A percentile compares a stretch with the other conserved stretches of the same genome.
Conservation (phyloP, 495 filamentous ascomycete species). For the Aspergillus homomorphus region DNA sequence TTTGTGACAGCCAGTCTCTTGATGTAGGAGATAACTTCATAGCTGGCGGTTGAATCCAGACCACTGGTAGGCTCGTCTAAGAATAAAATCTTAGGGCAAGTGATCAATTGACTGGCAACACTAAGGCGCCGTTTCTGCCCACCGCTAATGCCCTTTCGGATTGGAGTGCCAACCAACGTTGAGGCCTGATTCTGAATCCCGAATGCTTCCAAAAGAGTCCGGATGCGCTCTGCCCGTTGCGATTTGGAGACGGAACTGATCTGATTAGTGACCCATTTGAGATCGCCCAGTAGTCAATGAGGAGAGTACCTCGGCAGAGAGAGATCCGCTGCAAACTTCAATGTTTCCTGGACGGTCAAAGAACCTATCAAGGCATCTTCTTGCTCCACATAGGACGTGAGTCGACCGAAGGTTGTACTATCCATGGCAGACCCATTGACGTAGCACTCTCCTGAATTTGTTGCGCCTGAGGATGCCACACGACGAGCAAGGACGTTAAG, state of each 20-base stretch:
- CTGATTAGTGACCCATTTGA: background rate
- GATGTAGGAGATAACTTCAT: conserved; percentile 64
- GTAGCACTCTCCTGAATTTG: conserved; percentile 46
- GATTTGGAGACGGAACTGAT: conserved; percentile 38
- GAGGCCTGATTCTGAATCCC: conserved; percentile 62
- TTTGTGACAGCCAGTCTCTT: conserved; percentile 61
- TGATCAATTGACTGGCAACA: conserved; percentile 76
- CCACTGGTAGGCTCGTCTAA: conserved; percentile 81
- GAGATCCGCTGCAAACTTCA: conserved; percentile 64
- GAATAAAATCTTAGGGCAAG: conserved; percentile 73
- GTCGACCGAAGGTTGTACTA: conserved; percentile 32
- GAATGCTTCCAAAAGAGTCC: conserved; percentile 56
- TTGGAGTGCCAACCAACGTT: conserved; percentile 71
- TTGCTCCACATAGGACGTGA: conserved; percentile 77
- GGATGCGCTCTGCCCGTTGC: conserved; percentile 52
- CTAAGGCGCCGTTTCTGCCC: conserved; percentile 78
- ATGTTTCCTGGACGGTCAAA: conserved; percentile 71
- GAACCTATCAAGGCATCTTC: conserved; percentile 79
- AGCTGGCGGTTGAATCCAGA: conserved; percentile 67
- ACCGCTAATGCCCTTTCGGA: conserved; percentile 74
- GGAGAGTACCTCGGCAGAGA: conserved; percentile 51
- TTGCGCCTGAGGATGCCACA: conserved; percentile 43
- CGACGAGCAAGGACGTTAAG: conserved; percentile 70
- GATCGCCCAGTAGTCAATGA: background rate
- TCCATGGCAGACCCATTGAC: conserved; percentile 54